These are phyloP conservation scores for Skeletonema grethae DNA, from an alignment of 108 stramenopile genomes.

Conservation along the genomic window DNA sequence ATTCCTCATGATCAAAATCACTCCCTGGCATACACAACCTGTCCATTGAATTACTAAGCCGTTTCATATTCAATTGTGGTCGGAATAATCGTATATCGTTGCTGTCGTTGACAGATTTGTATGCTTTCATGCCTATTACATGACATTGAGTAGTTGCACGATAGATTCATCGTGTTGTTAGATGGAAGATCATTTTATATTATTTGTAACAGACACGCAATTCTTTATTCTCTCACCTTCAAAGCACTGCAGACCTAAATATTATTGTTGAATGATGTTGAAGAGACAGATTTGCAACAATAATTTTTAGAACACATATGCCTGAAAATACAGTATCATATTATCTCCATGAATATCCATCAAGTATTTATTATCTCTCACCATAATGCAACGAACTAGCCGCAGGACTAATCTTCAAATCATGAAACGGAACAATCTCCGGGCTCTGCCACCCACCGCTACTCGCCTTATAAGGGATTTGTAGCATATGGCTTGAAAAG, in stretches of 20 bases:
- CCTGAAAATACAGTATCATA: no score
- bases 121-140: constrained; percentile 78
- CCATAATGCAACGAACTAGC: constrained; percentile 92
- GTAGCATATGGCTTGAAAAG: constrained; percentile 94
- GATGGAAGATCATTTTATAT: background rate
- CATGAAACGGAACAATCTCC: constrained; percentile 76
- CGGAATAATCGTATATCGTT: constrained; percentile 83
- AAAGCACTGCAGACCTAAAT: constrained; percentile 85
- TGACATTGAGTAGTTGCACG: background rate
- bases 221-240: constrained; percentile 57
- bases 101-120: constrained; percentile 53
- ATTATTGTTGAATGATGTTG: background rate
- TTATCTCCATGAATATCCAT: no score
- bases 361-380: constrained; percentile 15
- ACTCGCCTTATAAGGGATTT: constrained; percentile 71
- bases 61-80: constrained; percentile 89
- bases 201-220: constrained; percentile 44
- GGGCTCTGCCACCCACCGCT: constrained; percentile 80
- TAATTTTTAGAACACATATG: no score
- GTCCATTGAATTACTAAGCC: constrained; percentile 79
- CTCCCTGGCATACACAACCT: constrained; percentile 78
- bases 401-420: constrained; percentile 87
- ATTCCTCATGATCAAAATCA: constrained; percentile 78
- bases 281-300: background rate
- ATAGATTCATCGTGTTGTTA: background rate